Evolutionary conservation across 2,329 filamentous ascomycete genomes (phyloP), one percentile per base, ranked within the genome.

Genomic region (Claviceps maximensis): DNA sequence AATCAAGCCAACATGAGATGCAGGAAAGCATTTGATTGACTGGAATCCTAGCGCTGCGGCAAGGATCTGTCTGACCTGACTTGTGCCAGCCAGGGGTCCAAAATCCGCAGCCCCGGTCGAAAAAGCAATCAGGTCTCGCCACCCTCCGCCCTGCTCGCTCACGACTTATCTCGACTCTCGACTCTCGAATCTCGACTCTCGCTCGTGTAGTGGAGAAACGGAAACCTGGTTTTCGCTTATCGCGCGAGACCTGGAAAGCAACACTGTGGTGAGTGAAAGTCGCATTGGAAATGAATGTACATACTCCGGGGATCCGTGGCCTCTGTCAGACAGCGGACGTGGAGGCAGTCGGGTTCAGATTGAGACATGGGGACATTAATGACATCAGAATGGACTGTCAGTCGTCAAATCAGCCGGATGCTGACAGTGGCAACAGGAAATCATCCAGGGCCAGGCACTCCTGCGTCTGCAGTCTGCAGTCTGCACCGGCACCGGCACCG

Each of bases 1-100:
- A 45, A 51, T 45, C 27, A 51, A 50, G 40, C 40, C 29, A 23
- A 50, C 49, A 50, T 44, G 49, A 44, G 49, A 33, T 17, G 38
- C 48, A 31, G 48, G 13, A 15, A 51, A n/a, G 49, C 41, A 19
- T 51, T 46, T 51, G 41, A 29, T 51, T 45, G 49, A 45, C 33
- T 23, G 27, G n/a, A 23, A 23, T 25, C 9, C 13, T 29, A 44
- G 33, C 19, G 40, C 27, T 31, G 25, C 21, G 33, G 47, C 40
- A 33, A 50, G 40, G 49, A 27, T 50, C n/a, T 31, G 29, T 25
- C 48, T 42, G 17, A 21, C 4, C n/a, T 38, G 27, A 23, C 9
- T 12, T 25, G 33, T 49, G 49, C 40, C 49, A 33, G 36, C 17
- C 36, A 38, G 36, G 21, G 49, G 41, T 33, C 15, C 40, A 8